A percentile compares a stretch with the other conserved stretches of the same genome.
These are phyloP conservation scores for Ilyonectria destructans DNA, from an alignment of 2,329 filamentous ascomycete species.

Conservation along the genomic window DNA sequence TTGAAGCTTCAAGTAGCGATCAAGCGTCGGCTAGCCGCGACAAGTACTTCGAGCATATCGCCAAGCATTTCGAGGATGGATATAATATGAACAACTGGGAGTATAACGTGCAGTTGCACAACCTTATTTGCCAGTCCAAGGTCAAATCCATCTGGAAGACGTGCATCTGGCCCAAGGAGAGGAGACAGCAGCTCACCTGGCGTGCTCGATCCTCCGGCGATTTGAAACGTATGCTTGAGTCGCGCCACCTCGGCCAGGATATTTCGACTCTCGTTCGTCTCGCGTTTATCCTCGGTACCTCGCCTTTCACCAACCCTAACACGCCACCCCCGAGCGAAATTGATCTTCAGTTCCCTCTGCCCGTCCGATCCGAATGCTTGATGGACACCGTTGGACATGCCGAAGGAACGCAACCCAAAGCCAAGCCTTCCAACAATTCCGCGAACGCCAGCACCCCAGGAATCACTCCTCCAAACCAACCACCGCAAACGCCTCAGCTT, in stretches of 20 bases:
- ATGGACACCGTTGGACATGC: slow-evolving; percentile 54
- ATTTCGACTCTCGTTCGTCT: slow-evolving; percentile 60
- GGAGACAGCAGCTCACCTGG: slow-evolving; percentile 60
- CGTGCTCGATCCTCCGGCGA: slow-evolving; percentile 60
- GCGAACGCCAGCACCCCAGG: slow-evolving; percentile 48
- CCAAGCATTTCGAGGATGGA: slow-evolving; percentile 63
- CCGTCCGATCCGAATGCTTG: slow-evolving; percentile 56
- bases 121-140: slow-evolving; percentile 61
- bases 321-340: slow-evolving; percentile 59
- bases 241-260: slow-evolving; percentile 61
- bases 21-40: slow-evolving; percentile 58
- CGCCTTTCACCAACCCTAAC: slow-evolving; percentile 56
- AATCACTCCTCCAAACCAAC: slow-evolving; percentile 48
- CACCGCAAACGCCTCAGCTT: slow-evolving; percentile 52
- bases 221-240: slow-evolving; percentile 62
- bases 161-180: slow-evolving; percentile 63
- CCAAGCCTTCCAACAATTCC: slow-evolving; percentile 44
- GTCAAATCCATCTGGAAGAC: slow-evolving; percentile 64
- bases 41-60: slow-evolving; percentile 65
- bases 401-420: slow-evolving; percentile 44
- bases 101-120: slow-evolving; percentile 61
- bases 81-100: slow-evolving; percentile 62
- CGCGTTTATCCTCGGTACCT: slow-evolving; percentile 61
- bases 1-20: slow-evolving; percentile 57
- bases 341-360: slow-evolving; percentile 58